These are phyloP conservation scores for Telopea speciosissima DNA, from an alignment of 177 flowering plant species.

Conservation along the genomic window DNA sequence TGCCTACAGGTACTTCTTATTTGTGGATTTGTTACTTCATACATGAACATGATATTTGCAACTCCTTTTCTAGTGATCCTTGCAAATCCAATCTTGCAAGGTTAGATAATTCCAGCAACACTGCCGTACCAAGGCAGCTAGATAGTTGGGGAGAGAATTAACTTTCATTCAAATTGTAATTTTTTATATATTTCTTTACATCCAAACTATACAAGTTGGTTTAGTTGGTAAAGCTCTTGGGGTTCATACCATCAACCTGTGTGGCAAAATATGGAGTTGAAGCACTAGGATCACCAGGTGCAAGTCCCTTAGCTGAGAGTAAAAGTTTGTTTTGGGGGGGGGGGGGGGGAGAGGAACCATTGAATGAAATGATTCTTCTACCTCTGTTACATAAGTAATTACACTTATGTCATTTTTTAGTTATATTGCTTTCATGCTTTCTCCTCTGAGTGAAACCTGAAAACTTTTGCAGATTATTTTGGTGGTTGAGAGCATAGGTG, in stretches of 20 bases:
- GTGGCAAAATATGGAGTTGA: too few species aligned
- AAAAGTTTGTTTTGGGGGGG: too few species aligned
- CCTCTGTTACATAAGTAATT: not conserved
- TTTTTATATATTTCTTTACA: too few species aligned
- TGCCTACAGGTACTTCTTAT: slow-evolving; percentile 68
- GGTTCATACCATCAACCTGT: too few species aligned
- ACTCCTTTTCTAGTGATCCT: not conserved
- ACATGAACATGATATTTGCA: not conserved
- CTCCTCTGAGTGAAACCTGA: not conserved
- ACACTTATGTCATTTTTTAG: not conserved
- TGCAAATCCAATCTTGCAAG: not conserved
- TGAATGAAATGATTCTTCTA: not conserved
- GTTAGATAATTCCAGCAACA: not conserved
- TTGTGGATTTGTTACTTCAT: not conserved
- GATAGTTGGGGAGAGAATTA: not conserved
- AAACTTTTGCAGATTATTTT: slow-evolving; percentile 58
- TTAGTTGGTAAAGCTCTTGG: too few species aligned
- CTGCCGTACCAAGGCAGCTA: not conserved
- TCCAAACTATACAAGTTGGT: not conserved
- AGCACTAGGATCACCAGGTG: too few species aligned
- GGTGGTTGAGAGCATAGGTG: slow-evolving; percentile 80
- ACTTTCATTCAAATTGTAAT: too few species aligned
- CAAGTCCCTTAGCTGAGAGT: too few species aligned
- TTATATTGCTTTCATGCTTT: slow-evolving; percentile 5
- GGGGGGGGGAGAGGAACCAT: not conserved